Base-by-base conservation (phyloP, 2,329 filamentous ascomycete genomes). In the Malbranchea cinnamomea region DNA sequence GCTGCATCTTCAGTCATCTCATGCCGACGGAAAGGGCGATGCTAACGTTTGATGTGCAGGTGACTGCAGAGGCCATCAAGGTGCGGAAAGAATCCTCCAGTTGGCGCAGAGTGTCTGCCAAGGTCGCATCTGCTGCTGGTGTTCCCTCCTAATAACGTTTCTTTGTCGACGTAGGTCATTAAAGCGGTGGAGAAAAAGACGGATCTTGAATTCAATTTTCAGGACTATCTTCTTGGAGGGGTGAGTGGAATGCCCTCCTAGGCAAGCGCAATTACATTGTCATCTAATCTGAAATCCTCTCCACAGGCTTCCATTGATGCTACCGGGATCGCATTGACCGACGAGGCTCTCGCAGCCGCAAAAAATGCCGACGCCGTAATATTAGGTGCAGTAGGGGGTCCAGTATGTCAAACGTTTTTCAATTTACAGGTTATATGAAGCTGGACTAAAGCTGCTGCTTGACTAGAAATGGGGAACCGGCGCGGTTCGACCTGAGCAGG, bases 331-430 rank as follows among this genome's bases (percentile, higher is more conserved):
- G 75, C 87, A 17, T 65, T 95, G 37, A 92, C 84, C 31, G 75
- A 89, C 44, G 73, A 78, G 47, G 82, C 84, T 38, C 78, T 95
- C 45, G 62, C 62, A 9, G 84, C 83, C 20, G 84, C 83, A 42
- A 85, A 91, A 57, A 64, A 68, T 30, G 84, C 85, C 40, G 79
- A 93, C 56, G 87, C 85, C 22, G 78, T 95, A 36, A 74, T 95
- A 36, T 74, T 95, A 32, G 87, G 85, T 43, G 83, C 87, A 44
- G 91, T 95, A 48, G 87, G 87, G 44, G 87, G 87, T n/a, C 87
- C 89, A 20, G 68, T 72, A 67, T 31, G 61, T 28, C 9, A 9
- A 16, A 4, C 13, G 16, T n/a, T 26, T 16, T 7, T 17, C 12
- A 8, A 10, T 15, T 12, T 11, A 10, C 24, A 13, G 13, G 5